Base-by-base conservation (phyloP, 2,329 filamentous ascomycete species). In the Beauveria pseudobassiana region DNA sequence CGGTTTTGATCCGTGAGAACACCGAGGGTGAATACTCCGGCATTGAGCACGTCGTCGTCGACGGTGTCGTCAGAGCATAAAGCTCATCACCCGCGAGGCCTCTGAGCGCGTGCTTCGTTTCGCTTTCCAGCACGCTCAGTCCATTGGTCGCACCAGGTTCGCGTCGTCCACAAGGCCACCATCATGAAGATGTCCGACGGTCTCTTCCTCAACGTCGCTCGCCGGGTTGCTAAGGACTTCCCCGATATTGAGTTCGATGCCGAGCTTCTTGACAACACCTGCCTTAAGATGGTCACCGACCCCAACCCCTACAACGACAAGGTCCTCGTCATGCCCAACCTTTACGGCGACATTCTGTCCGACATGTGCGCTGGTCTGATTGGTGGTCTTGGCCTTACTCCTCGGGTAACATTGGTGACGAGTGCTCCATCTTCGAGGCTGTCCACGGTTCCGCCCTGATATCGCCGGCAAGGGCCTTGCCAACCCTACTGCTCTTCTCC, bases 161-260 rank as follows among this genome's bases (percentile, higher is more conserved):
- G 93, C 73, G 93, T 92, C 64, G 93, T 98, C 66, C 95, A 99
- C 89, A 99, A 99, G 87, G 95, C 95, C 76, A 98, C 95, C 74
- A 99, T 99, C 82, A 99, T 99, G 95, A 99, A 99, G 87, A 96
- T 97, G 91, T 93, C 89, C 75, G 95, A 99, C 77, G 95, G 95
- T 80, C 90, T 99, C 65, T 99, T 99, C 87, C 85, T 99, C 69
- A 90, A 85, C 77, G 91, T 89, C 65, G 95, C 89, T 69, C 82
- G 87, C 69, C 85, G 95, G 65, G 86, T 99, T 68, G 84, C 91
- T 77, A 96, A 96, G 86, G 93, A 98, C 75, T 99, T 90, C 86
- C 95, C 95, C 66, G 83, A 87, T 70, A 91, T 99, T 72, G 90
- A 97, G 80, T 98, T 99, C 75, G 93, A 98, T 74, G 91, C 91